These are phyloP conservation scores for Aegilops umbellulata DNA, from an alignment of 176 grass and related monocot species.

Conservation along the genomic window DNA sequence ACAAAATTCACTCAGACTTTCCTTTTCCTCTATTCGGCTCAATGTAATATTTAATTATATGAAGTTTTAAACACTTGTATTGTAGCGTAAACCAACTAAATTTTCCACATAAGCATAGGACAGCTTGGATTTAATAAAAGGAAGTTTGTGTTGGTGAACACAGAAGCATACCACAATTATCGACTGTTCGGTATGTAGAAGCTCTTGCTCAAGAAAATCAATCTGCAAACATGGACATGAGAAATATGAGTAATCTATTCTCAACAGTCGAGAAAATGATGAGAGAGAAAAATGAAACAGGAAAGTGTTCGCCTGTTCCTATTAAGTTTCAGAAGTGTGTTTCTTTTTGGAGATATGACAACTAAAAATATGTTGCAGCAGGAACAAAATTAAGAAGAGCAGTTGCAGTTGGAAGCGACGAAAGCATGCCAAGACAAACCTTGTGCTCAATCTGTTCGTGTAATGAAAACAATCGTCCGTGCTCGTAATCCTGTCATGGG, in stretches of 20 bases:
- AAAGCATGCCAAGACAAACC: conserved; percentile 35
- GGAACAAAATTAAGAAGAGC: conserved; percentile 9
- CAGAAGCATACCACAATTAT: conserved; percentile 61
- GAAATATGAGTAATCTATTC: not conserved
- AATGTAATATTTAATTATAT: not conserved
- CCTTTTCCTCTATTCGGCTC: not conserved
- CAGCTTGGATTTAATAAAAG: conserved; percentile 10
- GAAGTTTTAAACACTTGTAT: not conserved
- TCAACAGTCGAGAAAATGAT: not conserved
- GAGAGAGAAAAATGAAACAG: not conserved
- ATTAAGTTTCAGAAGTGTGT: not conserved
- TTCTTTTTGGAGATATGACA: not conserved
- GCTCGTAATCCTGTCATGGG: conserved; percentile 47
- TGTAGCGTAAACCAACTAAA: not conserved
- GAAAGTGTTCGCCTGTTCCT: not conserved
- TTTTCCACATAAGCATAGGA: not conserved
- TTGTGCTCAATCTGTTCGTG: conserved; percentile 89
- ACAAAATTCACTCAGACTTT: not conserved
- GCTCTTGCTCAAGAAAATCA: conserved; percentile 76
- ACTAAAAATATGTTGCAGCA: not conserved
- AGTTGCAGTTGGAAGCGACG: not conserved
- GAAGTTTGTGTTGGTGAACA: not conserved
- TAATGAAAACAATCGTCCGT: conserved; percentile 71
- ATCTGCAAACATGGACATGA: conserved; percentile 43
- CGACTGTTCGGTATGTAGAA: conserved; percentile 40